Conservation (phyloP, 768 basidiomycete species). For the Collybia sordida region DNA sequence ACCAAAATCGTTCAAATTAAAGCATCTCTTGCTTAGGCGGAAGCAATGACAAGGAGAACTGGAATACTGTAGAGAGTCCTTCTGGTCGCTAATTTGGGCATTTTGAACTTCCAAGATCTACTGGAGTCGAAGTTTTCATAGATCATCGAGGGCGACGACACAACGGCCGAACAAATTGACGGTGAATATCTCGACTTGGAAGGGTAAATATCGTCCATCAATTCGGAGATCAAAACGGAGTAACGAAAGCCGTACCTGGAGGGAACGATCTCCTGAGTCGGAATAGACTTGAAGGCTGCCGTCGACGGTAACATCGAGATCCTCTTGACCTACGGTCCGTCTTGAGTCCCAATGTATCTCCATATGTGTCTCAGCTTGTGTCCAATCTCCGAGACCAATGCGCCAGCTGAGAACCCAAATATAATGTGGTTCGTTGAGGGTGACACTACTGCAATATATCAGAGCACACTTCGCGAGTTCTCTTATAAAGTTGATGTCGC, state of each 20-base stretch:
- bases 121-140: conserved; percentile 11
- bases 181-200: conserved; percentile 17
- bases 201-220: conserved; percentile 12
- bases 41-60: conserved; percentile 8
- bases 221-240: conserved; percentile 19
- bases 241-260: conserved; percentile 7
- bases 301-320: conserved; percentile 25
- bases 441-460: conserved; percentile 25
- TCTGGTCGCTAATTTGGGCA: conserved; percentile 21
- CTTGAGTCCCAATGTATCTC: not conserved
- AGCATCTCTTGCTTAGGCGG: not conserved
- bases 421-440: too few species aligned
- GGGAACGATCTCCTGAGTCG: conserved; percentile 14
- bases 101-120: conserved; percentile 20
- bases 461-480: not conserved
- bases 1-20: not conserved
- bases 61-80: conserved; percentile 17
- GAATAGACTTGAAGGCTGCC: conserved; percentile 24
- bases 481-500: not conserved
- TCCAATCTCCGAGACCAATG: not conserved
- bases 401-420: conserved; percentile 35
- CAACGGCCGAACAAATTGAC: conserved; percentile 20
- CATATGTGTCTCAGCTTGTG: conserved; percentile 23
- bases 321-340: conserved; percentile 27
- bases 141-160: conserved; percentile 15